Percentiles rank a stretch among this genome's conserved stretches.
Evolutionary conservation across 2,329 filamentous ascomycete species (phyloP).

Genomic region (Cladophialophora carrionii): DNA sequence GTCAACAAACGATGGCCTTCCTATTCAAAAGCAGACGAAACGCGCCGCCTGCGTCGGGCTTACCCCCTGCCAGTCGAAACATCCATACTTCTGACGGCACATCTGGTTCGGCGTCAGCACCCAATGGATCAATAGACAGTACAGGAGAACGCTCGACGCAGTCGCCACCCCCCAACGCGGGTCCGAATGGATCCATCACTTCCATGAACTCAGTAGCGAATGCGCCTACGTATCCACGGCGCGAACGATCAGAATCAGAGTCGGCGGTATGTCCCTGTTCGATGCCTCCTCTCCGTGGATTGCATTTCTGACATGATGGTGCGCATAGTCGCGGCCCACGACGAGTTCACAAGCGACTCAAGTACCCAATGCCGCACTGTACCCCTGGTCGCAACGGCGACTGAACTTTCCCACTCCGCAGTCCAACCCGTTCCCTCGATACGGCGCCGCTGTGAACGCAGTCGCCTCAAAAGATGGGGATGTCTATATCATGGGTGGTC

Average conservation of each 20-base stretch:
- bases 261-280: constrained; percentile 53
- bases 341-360: constrained; percentile 47
- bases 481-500: constrained; percentile 94
- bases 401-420: constrained; percentile 82
- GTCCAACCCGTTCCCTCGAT: constrained; percentile 88
- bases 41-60: constrained; percentile 42
- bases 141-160: constrained; percentile 31
- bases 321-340: constrained; percentile 30
- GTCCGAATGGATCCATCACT: constrained; percentile 33
- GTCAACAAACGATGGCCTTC: constrained; percentile 65
- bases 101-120: constrained; percentile 56
- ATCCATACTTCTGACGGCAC: constrained; percentile 60
- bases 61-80: constrained; percentile 60
- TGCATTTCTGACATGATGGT: constrained; percentile 12
- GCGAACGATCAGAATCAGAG: constrained; percentile 61
- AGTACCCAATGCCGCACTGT: constrained; percentile 76
- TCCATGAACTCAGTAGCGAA: constrained; percentile 31
- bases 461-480: constrained; percentile 93
- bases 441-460: constrained; percentile 94
- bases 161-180: constrained; percentile 32
- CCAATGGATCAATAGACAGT: constrained; percentile 49
- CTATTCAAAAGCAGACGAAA: constrained; percentile 79
- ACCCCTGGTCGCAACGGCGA: constrained; percentile 92
- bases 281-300: background rate
- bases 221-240: constrained; percentile 44